These are phyloP conservation scores for Amanita thiersii DNA, from an alignment of 768 basidiomycete genomes.

Conservation along the genomic window DNA sequence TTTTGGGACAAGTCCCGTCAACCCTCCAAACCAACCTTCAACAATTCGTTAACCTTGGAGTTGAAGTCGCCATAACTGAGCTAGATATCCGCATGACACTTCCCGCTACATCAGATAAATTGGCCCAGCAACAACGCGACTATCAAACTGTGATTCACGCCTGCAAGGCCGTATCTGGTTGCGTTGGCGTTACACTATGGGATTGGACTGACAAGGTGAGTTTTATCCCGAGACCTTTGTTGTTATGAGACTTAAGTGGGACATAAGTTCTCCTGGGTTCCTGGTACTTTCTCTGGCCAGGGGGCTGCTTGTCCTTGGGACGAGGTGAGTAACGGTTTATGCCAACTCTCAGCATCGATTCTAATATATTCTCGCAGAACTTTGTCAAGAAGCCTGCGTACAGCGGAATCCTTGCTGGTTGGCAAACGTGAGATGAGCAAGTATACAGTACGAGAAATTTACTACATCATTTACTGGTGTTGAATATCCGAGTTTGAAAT, in stretches of 20 bases:
- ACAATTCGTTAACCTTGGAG: constrained; percentile 38
- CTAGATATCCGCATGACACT: constrained; percentile 37
- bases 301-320: constrained; percentile 19
- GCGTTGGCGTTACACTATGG: constrained; percentile 18
- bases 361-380: too few relatives aligned
- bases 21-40: constrained; percentile 30
- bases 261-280: constrained; percentile 19
- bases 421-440: too few relatives aligned
- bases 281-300: constrained; percentile 17
- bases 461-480: too few relatives aligned
- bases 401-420: too few relatives aligned
- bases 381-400: too few relatives aligned
- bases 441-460: too few relatives aligned
- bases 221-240: not conserved
- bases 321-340: constrained; percentile 13
- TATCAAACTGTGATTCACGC: constrained; percentile 32
- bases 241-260: not conserved
- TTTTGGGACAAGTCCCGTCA: constrained; percentile 36
- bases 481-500: too few relatives aligned
- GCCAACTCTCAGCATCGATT: too few relatives aligned
- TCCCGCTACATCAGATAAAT: constrained; percentile 3
- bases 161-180: constrained; percentile 21
- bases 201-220: constrained; percentile 20
- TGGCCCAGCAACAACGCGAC: constrained; percentile 34
- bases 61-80: constrained; percentile 47